phyloP scores from a whole-genome alignment of 2,329 filamentous ascomycete species.

The Cercospora brassicicola region DNA sequence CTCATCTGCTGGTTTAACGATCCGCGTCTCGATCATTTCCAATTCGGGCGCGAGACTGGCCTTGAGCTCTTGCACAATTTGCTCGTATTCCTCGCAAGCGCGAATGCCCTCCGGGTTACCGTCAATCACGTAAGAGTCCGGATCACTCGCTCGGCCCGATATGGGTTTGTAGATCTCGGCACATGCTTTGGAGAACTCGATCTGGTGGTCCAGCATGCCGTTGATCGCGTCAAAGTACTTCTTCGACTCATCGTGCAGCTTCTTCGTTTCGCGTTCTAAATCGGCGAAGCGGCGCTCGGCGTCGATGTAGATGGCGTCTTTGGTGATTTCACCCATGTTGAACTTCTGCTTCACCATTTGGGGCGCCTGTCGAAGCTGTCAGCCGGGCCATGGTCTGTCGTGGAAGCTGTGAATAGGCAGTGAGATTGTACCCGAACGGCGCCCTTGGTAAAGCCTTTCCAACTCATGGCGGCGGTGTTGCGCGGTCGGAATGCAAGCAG shows the following conservation, averaged over 20 bases:
- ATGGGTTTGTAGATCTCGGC: constrained; percentile 98
- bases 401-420: constrained; percentile 10
- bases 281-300: constrained; percentile 87
- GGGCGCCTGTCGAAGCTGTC: constrained; percentile 61
- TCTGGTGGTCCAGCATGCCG: constrained; percentile 95
- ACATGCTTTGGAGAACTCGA: constrained; percentile 95
- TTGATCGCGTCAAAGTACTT: constrained; percentile 99
- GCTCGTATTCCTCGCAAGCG: constrained; percentile 95
- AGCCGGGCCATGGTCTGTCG: constrained; percentile 17
- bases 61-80: constrained; percentile 84
- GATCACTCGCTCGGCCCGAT: constrained; percentile 91
- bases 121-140: constrained; percentile 74
- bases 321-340: constrained; percentile 92
- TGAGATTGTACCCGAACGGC: constrained; percentile 68
- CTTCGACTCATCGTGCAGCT: constrained; percentile 91
- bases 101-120: constrained; percentile 90
- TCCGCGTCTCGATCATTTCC: constrained; percentile 92
- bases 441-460: constrained; percentile 93
- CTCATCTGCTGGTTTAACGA: constrained; percentile 91
- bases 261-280: constrained; percentile 93
- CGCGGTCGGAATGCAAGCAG: background rate
- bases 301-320: constrained; percentile 92
- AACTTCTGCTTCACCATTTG: constrained; percentile 90
- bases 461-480: constrained; percentile 69
- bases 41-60: constrained; percentile 85